These are phyloP conservation scores for Colletotrichum sp. DNA, from an alignment of 2,329 filamentous ascomycete species.

Conservation along the genomic window DNA sequence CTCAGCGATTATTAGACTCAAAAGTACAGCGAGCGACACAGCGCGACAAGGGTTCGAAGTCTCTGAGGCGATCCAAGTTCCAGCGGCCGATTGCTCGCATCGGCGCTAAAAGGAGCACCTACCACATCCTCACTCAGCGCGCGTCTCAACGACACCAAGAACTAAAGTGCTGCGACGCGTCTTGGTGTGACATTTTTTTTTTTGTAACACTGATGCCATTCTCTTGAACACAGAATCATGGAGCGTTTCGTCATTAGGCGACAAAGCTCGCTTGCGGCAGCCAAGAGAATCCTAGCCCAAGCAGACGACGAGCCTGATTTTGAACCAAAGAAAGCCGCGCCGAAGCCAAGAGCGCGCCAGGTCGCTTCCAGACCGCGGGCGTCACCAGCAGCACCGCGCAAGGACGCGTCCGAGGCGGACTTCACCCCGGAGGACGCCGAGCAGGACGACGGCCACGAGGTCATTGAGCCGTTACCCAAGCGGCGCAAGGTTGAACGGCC, in stretches of 20 bases:
- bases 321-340: background rate
- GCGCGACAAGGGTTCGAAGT: background rate
- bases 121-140: background rate
- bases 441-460: background rate
- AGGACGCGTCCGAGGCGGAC: conserved; percentile 17
- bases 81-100: background rate
- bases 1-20: too few relatives aligned
- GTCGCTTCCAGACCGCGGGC: background rate
- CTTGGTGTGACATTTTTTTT: background rate
- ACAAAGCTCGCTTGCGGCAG: conserved; percentile 19
- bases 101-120: conserved; percentile 1
- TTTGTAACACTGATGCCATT: background rate
- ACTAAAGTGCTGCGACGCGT: background rate
- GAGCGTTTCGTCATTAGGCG: conserved; percentile 1
- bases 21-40: too few relatives aligned
- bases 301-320: conserved; percentile 2
- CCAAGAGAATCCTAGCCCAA: conserved; percentile 8
- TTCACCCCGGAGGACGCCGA: background rate
- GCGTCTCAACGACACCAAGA: background rate
- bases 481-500: conserved; percentile 4
- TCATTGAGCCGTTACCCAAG: conserved; percentile 3
- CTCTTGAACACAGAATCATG: background rate
- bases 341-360: background rate
- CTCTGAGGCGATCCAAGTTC: background rate
- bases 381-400: background rate